phyloP scores from a whole-genome alignment of 2,329 filamentous ascomycete species.

The Botrytis fabae region DNA sequence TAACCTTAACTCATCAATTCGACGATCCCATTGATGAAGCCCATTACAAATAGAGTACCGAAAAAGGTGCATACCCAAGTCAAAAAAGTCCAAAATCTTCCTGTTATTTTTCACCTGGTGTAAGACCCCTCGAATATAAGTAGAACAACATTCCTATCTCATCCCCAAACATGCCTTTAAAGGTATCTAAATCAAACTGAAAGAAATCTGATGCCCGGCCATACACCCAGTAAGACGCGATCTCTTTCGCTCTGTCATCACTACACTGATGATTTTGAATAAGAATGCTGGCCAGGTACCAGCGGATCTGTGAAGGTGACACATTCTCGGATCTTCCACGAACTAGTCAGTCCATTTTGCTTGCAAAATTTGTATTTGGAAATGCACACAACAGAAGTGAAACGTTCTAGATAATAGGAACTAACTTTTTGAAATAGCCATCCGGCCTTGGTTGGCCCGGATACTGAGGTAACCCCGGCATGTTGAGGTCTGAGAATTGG shows the following conservation, averaged over 20 bases:
- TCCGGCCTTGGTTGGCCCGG: rapidly evolving
- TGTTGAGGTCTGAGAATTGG: neutral
- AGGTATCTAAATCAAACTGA: constrained; percentile 7
- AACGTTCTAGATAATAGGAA: neutral
- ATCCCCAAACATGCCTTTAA: constrained; percentile 8
- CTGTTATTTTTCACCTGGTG: neutral
- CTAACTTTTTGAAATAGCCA: neutral
- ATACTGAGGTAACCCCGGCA: neutral
- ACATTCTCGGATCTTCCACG: neutral
- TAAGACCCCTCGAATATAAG: neutral
- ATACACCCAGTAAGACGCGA: neutral
- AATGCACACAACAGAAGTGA: neutral
- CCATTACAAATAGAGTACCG: no score
- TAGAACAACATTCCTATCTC: constrained; percentile 6
- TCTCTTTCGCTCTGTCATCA: neutral
- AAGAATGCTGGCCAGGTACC: neutral
- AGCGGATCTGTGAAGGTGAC: neutral
- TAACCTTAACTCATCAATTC: no score
- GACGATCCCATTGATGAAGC: no score
- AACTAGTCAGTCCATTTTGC: neutral
- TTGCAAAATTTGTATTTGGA: neutral
- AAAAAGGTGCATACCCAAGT: no score
- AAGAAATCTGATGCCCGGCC: constrained; percentile 12
- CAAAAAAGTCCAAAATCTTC: neutral
- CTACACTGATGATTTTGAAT: neutral